These are phyloP conservation scores for Leishmania turanica DNA, from an alignment of 208 protist genomes.

Conservation along the genomic window DNA sequence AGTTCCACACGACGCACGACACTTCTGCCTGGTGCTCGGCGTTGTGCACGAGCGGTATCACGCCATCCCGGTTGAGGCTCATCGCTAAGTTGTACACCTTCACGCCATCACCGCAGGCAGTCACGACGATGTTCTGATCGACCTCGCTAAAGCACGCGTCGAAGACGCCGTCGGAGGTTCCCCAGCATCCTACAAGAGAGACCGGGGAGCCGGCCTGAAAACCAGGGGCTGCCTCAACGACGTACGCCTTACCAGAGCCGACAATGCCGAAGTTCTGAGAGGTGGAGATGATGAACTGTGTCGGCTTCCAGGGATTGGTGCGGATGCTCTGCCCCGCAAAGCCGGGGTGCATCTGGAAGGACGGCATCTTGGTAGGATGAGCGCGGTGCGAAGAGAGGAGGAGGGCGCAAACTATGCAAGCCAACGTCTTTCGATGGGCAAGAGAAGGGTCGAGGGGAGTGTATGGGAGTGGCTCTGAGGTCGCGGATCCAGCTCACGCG, in stretches of 20 bases:
- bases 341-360: slow-evolving; percentile 83
- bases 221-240: slow-evolving; percentile 70
- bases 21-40: slow-evolving; percentile 84
- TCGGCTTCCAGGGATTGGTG: slow-evolving; percentile 85
- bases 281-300: slow-evolving; percentile 73
- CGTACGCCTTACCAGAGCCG: slow-evolving; percentile 89
- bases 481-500: neutral
- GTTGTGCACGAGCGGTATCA: slow-evolving; percentile 75
- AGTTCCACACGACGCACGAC: slow-evolving; percentile 79
- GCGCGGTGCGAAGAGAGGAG: neutral
- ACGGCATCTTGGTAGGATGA: slow-evolving; percentile 58
- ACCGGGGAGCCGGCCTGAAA: slow-evolving; percentile 58
- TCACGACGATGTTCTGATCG: slow-evolving; percentile 75
- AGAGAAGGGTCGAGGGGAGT: neutral
- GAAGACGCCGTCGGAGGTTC: slow-evolving; percentile 84
- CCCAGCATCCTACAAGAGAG: slow-evolving; percentile 76
- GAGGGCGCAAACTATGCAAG: neutral
- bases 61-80: slow-evolving; percentile 76
- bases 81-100: slow-evolving; percentile 86
- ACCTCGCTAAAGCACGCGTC: slow-evolving; percentile 88
- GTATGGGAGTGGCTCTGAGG: neutral
- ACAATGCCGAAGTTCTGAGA: slow-evolving; percentile 89
- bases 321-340: slow-evolving; percentile 85
- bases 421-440: neutral
- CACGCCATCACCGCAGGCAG: slow-evolving; percentile 88